Evolutionary conservation across 1,139 yeast species (phyloP).

Genomic region (Yamadazyma atlantica): DNA sequence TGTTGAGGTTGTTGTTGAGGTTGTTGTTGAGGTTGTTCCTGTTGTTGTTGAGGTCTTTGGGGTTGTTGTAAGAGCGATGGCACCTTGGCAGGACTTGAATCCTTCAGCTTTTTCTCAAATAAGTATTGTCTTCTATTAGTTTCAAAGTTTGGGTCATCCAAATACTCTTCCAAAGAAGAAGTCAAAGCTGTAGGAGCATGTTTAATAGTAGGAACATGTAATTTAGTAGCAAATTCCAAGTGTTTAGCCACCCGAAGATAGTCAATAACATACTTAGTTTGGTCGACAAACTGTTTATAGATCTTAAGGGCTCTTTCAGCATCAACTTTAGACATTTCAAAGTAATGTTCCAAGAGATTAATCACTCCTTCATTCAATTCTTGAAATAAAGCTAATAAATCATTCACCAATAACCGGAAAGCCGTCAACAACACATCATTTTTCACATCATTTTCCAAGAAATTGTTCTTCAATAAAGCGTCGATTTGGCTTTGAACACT

Average conservation of each 20-base stretch:
- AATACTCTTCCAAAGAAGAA: conserved; percentile 80
- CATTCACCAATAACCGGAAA: conserved; percentile 84
- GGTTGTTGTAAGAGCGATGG: conserved; percentile 5
- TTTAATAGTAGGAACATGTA: conserved; percentile 92
- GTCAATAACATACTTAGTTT: conserved; percentile 84
- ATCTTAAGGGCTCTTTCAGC: conserved; percentile 85
- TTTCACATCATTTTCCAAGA: conserved; percentile 70
- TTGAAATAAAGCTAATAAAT: conserved; percentile 80
- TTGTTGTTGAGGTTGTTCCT: conserved; percentile 15
- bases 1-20: conserved; percentile 9
- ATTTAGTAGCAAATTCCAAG: conserved; percentile 79
- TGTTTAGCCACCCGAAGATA: conserved; percentile 88
- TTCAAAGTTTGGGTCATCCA: conserved; percentile 84
- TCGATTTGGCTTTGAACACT: conserved; percentile 81
- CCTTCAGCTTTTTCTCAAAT: conserved; percentile 45
- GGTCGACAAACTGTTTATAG: conserved; percentile 80
- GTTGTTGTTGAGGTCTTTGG: conserved; percentile 11
- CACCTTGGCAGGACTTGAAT: conserved; percentile 5
- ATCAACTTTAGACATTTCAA: conserved; percentile 83
- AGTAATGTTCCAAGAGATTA: conserved; percentile 86
- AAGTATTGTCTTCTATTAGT: conserved; percentile 74
- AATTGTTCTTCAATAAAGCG: conserved; percentile 70
- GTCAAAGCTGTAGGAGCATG: conserved; percentile 97
- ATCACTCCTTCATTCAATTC: conserved; percentile 93
- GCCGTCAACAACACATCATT: conserved; percentile 84